A percentile compares a stretch with the other conserved stretches of the same genome.
phyloP scores from a whole-genome alignment of 352 stramenopile species.

The Thraustochytrium aureum region DNA sequence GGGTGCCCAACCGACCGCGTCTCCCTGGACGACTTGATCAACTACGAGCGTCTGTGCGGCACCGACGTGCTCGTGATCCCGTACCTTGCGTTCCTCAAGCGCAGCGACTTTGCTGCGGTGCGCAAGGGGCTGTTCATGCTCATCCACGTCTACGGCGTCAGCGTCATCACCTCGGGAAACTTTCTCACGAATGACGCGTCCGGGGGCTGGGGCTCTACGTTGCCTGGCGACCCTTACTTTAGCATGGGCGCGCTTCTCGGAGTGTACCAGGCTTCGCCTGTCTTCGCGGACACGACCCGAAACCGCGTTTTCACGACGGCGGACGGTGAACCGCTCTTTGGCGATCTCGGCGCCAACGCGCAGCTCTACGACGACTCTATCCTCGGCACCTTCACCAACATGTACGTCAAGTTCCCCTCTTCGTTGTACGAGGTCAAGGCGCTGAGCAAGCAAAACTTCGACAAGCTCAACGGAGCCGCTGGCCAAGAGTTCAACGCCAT shows the following conservation, averaged over 20 bases:
- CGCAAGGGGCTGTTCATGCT: conserved; percentile 22
- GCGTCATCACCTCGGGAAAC: conserved; percentile 21
- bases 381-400: conserved; percentile 46
- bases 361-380: neutral
- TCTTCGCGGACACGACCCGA: conserved; percentile 4
- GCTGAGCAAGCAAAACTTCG: neutral
- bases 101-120: neutral
- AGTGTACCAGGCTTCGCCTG: conserved; percentile 6
- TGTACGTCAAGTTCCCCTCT: neutral
- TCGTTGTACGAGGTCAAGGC: neutral
- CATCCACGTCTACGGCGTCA: conserved; percentile 13
- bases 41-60: neutral
- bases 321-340: conserved; percentile 15
- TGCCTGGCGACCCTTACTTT: conserved; percentile 45
- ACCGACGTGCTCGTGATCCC: conserved; percentile 38
- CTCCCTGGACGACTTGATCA: neutral
- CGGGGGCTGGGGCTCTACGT: neutral
- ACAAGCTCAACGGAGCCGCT: neutral
- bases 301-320: neutral
- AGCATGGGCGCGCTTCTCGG: conserved; percentile 10
- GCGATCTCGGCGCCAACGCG: neutral
- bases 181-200: conserved; percentile 23
- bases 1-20: conserved; percentile 25
- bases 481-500: conserved; percentile 7
- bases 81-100: conserved; percentile 3